These are phyloP conservation scores for Raddia guianensis DNA, from an alignment of 176 grass and related monocot genomes.

Conservation along the genomic window DNA sequence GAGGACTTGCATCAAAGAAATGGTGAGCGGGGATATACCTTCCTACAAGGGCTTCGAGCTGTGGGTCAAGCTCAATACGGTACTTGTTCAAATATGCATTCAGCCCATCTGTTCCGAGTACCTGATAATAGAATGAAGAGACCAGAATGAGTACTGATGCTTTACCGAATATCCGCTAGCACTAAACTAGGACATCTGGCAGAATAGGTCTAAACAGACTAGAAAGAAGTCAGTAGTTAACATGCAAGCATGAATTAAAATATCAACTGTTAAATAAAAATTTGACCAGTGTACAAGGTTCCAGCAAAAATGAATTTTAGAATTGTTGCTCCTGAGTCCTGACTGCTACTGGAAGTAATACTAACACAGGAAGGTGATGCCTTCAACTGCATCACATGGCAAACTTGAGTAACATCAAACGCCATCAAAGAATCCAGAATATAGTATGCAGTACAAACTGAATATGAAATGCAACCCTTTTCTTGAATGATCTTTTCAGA, in stretches of 20 bases:
- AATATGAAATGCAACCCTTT: background rate
- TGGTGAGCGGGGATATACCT: constrained; percentile 51
- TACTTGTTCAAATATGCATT: constrained; percentile 96
- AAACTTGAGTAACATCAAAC: constrained; percentile 7
- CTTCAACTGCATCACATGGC: background rate
- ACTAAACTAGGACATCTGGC: background rate
- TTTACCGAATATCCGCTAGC: background rate
- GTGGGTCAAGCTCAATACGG: constrained; percentile 84
- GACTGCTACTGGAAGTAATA: background rate
- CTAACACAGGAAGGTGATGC: background rate
- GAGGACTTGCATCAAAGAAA: constrained; percentile 2
- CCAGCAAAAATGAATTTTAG: background rate
- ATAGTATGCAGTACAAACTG: background rate
- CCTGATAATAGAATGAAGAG: constrained; percentile 33
- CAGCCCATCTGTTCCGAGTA: constrained; percentile 86
- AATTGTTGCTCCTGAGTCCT: background rate
- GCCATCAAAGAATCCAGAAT: background rate
- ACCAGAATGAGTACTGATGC: background rate
- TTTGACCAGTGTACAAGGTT: background rate
- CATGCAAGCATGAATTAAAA: background rate
- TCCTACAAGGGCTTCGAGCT: constrained; percentile 95
- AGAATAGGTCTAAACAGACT: background rate
- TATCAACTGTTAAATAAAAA: background rate
- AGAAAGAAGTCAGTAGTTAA: background rate
- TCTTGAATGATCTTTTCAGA: background rate